Percentiles rank a stretch among this genome's conserved stretches.
phyloP scores from a whole-genome alignment of 1,284 basidiomycete genomes.

The Erythrobasidium hasegawianum region DNA sequence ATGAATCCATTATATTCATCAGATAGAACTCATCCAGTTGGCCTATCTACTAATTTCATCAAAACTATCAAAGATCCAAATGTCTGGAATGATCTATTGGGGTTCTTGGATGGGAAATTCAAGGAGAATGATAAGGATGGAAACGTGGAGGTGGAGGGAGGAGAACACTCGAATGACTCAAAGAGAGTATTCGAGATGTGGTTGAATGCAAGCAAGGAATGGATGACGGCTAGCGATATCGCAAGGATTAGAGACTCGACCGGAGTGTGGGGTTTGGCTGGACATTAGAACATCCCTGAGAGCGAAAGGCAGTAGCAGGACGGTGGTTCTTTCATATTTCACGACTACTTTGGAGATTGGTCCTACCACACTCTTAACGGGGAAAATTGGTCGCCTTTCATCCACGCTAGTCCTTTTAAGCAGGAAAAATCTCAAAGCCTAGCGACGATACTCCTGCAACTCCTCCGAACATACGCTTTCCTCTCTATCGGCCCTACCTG shows the following conservation, averaged over 20 bases:
- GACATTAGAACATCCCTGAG: slow-evolving; percentile 37
- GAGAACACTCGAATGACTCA: slow-evolving; percentile 37
- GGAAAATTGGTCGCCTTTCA: too few species aligned
- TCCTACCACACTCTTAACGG: too few species aligned
- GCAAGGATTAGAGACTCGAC: slow-evolving; percentile 44
- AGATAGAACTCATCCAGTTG: slow-evolving; percentile 24
- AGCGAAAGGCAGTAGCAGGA: too few species aligned
- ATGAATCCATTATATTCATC: slow-evolving; percentile 24
- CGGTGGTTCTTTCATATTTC: too few species aligned
- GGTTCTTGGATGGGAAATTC: slow-evolving; percentile 34
- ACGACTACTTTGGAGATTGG: too few species aligned
- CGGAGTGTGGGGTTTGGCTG: slow-evolving; percentile 46
- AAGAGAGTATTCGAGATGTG: slow-evolving; percentile 44
- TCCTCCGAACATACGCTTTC: too few species aligned
- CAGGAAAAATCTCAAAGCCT: too few species aligned
- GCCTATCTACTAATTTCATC: slow-evolving; percentile 4
- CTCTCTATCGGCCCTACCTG: too few species aligned
- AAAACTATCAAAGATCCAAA: slow-evolving; percentile 36
- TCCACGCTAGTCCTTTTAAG: too few species aligned
- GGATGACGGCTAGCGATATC: slow-evolving; percentile 45
- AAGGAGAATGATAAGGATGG: slow-evolving; percentile 10
- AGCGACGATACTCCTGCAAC: too few species aligned
- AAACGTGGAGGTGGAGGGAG: slow-evolving; percentile 17
- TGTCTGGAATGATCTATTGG: slow-evolving; percentile 36
- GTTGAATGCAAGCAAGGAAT: slow-evolving; percentile 43